Evolutionary conservation across 371 early-diverging fungal species (phyloP), one percentile per base, ranked within the genome.

Genomic region (Choanephora cucurbitarum): DNA sequence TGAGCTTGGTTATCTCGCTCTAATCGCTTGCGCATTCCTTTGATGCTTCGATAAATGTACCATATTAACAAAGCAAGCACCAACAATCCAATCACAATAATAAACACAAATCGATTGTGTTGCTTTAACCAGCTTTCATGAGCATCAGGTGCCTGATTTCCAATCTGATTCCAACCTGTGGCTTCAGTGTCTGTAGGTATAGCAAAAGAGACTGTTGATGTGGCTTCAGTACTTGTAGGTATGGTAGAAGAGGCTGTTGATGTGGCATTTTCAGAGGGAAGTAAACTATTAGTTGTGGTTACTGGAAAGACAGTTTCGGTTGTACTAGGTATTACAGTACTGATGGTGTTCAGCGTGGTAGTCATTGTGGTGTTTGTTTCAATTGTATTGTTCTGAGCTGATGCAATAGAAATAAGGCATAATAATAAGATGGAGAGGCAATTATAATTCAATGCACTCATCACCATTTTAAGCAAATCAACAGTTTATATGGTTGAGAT

Each of bases 71-170:
- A 33, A 34, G 44, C 52, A 23, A 55, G 1, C 3, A 62, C 28
- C 13, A 62, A 3, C 2, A 58, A 21, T 11, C 67, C 67, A 32
- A 67, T 24, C 19, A 67, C 50, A 47, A 67, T 59, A 15, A 67
- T 51, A 62, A 67, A 67, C 28, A 67, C 59, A 67, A 67, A 67
- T 58, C 67, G 43, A 56, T 67, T 67, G 50, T 67, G 49, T 46
- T 58, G 31, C 55, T 56, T 58, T 17, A 67, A 52, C 67, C 67
- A 67, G 63, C 62, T 67, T 48, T 67, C 42, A 17, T 56, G 32
- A 40, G 52, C 21, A n/a, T 21, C 9, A 22, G 28, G 9, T 28
- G 52, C 18, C 22, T 52, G 17, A 32, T 65, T 60, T 24, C 45
- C 66, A 22, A 34, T 53, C 44, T 48, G 44, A 49, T 60, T 34